Evolutionary conservation across 2,329 filamentous ascomycete species (phyloP).

Genomic region (Pyrenophora seminiperda): DNA sequence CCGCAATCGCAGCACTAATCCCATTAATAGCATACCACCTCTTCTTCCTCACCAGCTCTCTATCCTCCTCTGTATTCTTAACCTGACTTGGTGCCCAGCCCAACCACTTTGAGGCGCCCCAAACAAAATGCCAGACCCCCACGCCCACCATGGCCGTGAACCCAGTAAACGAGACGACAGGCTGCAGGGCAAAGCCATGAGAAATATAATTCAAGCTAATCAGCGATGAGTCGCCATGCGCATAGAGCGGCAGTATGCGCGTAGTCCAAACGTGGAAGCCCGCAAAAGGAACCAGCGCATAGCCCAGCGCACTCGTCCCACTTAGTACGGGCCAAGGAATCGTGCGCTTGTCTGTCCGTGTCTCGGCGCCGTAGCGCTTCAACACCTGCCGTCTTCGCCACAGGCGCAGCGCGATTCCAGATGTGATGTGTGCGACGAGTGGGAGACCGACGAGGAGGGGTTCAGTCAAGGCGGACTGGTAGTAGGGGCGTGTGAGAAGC

Average conservation of each 20-base stretch:
- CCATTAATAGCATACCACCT: conserved; percentile 75
- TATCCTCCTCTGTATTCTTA: conserved; percentile 55
- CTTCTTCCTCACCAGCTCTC: conserved; percentile 62
- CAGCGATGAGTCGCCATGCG: conserved; percentile 85
- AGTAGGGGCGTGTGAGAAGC: conserved; percentile 87
- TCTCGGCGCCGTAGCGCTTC: conserved; percentile 74
- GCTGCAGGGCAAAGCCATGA: conserved; percentile 80
- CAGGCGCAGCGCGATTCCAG: conserved; percentile 77
- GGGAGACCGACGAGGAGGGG: conserved; percentile 79
- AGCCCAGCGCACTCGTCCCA: conserved; percentile 74
- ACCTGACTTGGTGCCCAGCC: conserved; percentile 64
- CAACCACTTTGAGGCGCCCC: conserved; percentile 85
- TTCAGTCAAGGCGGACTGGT: conserved; percentile 79
- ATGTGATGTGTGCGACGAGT: conserved; percentile 73
- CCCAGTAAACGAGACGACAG: conserved; percentile 67
- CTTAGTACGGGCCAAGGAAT: conserved; percentile 73
- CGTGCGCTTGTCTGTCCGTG: conserved; percentile 55
- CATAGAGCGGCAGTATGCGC: conserved; percentile 71
- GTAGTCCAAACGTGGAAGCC: conserved; percentile 76
- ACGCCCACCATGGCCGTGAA: conserved; percentile 71
- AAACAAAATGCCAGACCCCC: conserved; percentile 78
- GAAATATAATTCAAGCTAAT: conserved; percentile 82
- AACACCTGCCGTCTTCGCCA: conserved; percentile 74
- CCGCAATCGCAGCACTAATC: conserved; percentile 61
- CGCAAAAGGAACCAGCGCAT: conserved; percentile 68